These are phyloP conservation scores for Hymenotorrendiella dingleyae DNA, from an alignment of 2,329 filamentous ascomycete species.

Conservation along the genomic window DNA sequence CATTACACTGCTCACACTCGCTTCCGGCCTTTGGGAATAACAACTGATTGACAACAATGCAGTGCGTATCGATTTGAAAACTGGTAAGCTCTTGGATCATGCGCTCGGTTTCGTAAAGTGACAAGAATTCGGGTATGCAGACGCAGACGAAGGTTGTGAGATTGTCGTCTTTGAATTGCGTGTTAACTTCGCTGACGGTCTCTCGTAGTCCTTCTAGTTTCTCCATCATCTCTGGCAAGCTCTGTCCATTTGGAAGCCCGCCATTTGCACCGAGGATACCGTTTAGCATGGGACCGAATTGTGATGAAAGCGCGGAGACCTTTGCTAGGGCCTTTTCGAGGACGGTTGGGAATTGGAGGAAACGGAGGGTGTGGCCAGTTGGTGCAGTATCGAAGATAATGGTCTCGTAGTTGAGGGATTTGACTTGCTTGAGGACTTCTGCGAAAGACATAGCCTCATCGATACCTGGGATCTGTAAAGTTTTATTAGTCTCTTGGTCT, in stretches of 20 bases:
- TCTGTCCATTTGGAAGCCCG: constrained; percentile 81
- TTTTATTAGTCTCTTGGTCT: neutral
- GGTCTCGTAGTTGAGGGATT: constrained; percentile 95
- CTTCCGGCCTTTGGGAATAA: constrained; percentile 83
- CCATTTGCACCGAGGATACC: constrained; percentile 69
- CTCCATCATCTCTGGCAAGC: constrained; percentile 82
- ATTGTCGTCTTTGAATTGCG: constrained; percentile 94
- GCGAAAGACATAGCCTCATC: constrained; percentile 99
- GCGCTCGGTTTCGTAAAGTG: constrained; percentile 95
- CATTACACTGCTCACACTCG: constrained; percentile 90
- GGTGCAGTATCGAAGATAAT: constrained; percentile 99
- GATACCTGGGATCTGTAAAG: constrained; percentile 83
- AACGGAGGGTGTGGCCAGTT: constrained; percentile 95
- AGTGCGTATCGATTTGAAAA: constrained; percentile 93
- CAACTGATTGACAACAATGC: constrained; percentile 97
- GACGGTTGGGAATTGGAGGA: constrained; percentile 96
- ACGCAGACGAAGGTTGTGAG: constrained; percentile 97
- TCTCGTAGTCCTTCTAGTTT: constrained; percentile 91
- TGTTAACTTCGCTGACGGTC: constrained; percentile 93
- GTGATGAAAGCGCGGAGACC: constrained; percentile 84
- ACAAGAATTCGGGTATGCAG: constrained; percentile 95
- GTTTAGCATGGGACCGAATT: constrained; percentile 95
- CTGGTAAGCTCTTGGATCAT: constrained; percentile 97
- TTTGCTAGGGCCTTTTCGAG: constrained; percentile 99
- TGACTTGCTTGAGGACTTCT: constrained; percentile 98